Evolutionary conservation across 108 stramenopile species (phyloP), one percentile per base, ranked within the genome.

Genomic region (Skeletonema menzelii): DNA sequence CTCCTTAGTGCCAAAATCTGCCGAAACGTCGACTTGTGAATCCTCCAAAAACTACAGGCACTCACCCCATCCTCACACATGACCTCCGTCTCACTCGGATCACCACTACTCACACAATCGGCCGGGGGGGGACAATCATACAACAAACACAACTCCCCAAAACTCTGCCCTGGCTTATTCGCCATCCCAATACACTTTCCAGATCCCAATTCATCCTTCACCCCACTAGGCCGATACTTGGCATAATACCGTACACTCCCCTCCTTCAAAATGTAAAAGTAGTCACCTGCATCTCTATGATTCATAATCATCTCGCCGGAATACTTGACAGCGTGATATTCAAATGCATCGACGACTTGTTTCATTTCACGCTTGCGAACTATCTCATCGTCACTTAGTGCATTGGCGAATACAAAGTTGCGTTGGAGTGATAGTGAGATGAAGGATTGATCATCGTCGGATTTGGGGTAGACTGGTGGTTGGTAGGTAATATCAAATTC

Each of bases 91-190:
- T 69, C 68, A 38, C 38, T 37, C 15, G 56, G 27, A 22, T 79
- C 80, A 26, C 68, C 65, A 84, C 87, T 68, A 12, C 86, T 81
- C 24, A 87, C 78, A 70, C 89, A 90, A 47, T 93, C 92, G 14
- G 96, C 97, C 27, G 96, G 94, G n/a, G 97, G 89, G 4, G 97
- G 95, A 56, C 84, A 88, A 84, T 98, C 95, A 79, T 98, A 98
- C 82, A 97, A 63, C 20, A 97, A 77, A 35, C 95, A 91, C 26
- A 98, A 80, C 67, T 98, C 98, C 32, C 98, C 98, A 81, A 98
- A 97, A 42, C 82, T 82, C 38, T 76, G 86, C 4, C 94, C 95
- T 4, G 60, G 63, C 46, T 70, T 72, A 63, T 84, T 86, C 30
- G 75, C 75, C 57, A 92, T 88, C 10, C 88, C 86, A 65, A 42